Base-by-base conservation (phyloP, 768 basidiomycete genomes). In the Hygrocybe coccinea region DNA sequence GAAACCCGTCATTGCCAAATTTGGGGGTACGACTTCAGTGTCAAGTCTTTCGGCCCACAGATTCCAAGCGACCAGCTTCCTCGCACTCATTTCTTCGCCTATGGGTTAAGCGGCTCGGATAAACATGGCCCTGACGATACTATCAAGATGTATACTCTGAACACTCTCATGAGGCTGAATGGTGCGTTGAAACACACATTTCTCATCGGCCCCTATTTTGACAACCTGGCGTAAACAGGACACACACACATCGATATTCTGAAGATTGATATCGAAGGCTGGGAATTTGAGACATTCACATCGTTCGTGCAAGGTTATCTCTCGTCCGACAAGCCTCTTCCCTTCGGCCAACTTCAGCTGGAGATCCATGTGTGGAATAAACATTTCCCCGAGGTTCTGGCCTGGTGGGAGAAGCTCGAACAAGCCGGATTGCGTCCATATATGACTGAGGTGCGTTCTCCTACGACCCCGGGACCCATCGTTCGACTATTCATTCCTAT, bases 201-300 rank as follows among this genome's bases (percentile, higher is more conserved):
- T 15, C 15, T 5, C 17, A n/a, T 38, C 25, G 25, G 6, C 19
- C 44, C 33, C 25, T 2, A 50, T 29, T 9, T 5, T 25, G 9
- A 34, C 24, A 34, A 41, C 24, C 52, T 24, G 33, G n/a, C 39
- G 19, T 52, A 25, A 34, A 10, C 50, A 82, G 82, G 81, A 12
- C 87, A 89, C 62, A 71, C n/a, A n/a, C 83, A 83, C 60, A 83
- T 89, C 52, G 87, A 89, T 60, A 78, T 89, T 59, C 78, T 87
- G 54, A 85, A 87, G 67, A 71, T 89, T 50, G 87, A 89, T 65
- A 79, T 86, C 25, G 87, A 89, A 61, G 79, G 82, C 41, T 77
- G 76, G 67, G 87, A 89, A 61, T 89, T 84, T 64, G 76, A 80
- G 46, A 79, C 83, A 0, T 67, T 89, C 5, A 69, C 73, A 0